Evolutionary conservation across 2,329 filamentous ascomycete species (phyloP).

Genomic region (Talaromyces sp.): DNA sequence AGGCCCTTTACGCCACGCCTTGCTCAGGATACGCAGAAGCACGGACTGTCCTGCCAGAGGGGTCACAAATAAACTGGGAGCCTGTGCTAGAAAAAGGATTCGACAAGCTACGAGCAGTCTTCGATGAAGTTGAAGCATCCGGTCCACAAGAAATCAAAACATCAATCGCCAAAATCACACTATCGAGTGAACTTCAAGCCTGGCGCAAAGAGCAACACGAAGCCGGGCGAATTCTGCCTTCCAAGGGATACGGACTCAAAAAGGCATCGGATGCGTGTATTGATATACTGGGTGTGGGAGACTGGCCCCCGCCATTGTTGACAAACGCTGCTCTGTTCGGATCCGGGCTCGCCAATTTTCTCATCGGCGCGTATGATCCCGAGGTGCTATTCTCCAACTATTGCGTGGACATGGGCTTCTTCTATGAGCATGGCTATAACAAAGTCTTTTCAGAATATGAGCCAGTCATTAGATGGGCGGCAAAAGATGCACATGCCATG

Average conservation of each 20-base stretch:
- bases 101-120: not conserved
- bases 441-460: slow-evolving; percentile 18
- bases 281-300: slow-evolving; percentile 2
- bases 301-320: slow-evolving; percentile 15
- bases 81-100: not conserved
- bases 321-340: slow-evolving; percentile 19
- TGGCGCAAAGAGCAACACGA: slow-evolving; percentile 12
- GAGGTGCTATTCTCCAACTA: slow-evolving; percentile 20
- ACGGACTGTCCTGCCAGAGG: not conserved
- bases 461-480: slow-evolving; percentile 8
- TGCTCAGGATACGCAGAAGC: not conserved
- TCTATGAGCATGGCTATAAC: slow-evolving; percentile 21
- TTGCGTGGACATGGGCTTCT: slow-evolving; percentile 19
- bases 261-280: slow-evolving; percentile 11
- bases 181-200: slow-evolving; percentile 9
- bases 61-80: not conserved
- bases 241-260: slow-evolving; percentile 13
- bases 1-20: not conserved
- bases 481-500: slow-evolving; percentile 8
- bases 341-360: slow-evolving; percentile 15
- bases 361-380: slow-evolving; percentile 18
- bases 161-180: not conserved
- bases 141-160: not conserved
- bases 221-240: slow-evolving; percentile 11
- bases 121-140: not conserved